Evolutionary conservation across 345 rosid species (phyloP).

Genomic region (Limnanthes douglasii): DNA sequence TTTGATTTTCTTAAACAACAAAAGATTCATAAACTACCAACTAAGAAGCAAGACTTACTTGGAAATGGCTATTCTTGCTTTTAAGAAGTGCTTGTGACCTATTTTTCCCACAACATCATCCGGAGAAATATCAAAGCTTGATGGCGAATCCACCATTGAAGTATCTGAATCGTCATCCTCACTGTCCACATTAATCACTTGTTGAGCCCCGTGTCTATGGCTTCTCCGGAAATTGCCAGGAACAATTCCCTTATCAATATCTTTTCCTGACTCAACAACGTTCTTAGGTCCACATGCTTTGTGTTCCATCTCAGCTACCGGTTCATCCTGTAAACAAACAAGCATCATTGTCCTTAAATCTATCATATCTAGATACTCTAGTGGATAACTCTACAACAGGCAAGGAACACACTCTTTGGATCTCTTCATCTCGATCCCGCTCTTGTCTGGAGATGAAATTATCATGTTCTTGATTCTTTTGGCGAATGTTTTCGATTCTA

Average conservation of each 20-base stretch:
- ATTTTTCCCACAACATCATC: conserved; percentile 81
- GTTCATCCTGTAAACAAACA: conserved; percentile 19
- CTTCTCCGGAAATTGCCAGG: conserved; percentile 15
- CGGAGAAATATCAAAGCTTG: conserved; percentile 45
- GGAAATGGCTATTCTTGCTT: conserved; percentile 75
- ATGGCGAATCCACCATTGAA: conserved; percentile 53
- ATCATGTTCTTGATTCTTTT: conserved; percentile 6
- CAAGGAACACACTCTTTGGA: conserved; percentile 10
- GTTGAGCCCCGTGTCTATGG: conserved; percentile 13
- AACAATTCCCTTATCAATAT: conserved; percentile 15
- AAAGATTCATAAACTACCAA: too few relatives aligned
- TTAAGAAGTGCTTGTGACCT: conserved; percentile 90
- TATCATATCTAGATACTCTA: conserved; percentile 14
- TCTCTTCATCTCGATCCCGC: too few relatives aligned
- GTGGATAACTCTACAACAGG: too few relatives aligned
- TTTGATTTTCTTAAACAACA: too few relatives aligned
- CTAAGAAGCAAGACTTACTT: conserved; percentile 88
- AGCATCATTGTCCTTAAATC: conserved; percentile 14
- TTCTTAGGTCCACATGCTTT: conserved; percentile 7
- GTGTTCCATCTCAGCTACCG: conserved; percentile 11
- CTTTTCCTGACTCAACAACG: conserved; percentile 12
- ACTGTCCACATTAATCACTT: conserved; percentile 27
- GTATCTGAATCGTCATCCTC: conserved; percentile 42
- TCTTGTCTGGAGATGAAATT: conserved; percentile 19
- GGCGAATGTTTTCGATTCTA: conserved; percentile 10